These are phyloP conservation scores for Globisporangium cystogenes DNA, from an alignment of 352 stramenopile species.

Conservation along the genomic window DNA sequence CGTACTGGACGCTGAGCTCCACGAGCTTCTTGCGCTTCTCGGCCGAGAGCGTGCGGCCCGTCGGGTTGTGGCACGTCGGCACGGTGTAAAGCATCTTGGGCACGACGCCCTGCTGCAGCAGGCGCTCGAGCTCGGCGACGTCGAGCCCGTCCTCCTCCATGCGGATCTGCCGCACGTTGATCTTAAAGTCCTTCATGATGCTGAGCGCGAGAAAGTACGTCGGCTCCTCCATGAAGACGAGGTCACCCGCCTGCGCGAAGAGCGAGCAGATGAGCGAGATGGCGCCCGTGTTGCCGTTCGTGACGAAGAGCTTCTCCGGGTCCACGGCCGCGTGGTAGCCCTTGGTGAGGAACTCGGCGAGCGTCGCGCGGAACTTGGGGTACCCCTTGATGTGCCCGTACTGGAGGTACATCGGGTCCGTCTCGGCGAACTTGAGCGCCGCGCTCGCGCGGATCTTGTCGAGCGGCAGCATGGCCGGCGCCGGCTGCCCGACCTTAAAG, in stretches of 20 bases:
- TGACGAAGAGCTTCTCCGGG: slow-evolving; percentile 88
- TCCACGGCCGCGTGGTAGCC: slow-evolving; percentile 73
- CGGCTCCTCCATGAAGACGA: slow-evolving; percentile 92
- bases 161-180: slow-evolving; percentile 85
- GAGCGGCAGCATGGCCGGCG: slow-evolving; percentile 75
- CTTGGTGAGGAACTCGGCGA: slow-evolving; percentile 76
- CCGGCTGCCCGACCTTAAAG: slow-evolving; percentile 88
- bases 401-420: slow-evolving; percentile 85
- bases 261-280: slow-evolving; percentile 89
- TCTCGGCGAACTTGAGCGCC: slow-evolving; percentile 79
- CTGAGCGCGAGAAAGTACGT: slow-evolving; percentile 92
- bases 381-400: slow-evolving; percentile 88
- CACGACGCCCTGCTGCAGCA: slow-evolving; percentile 67
- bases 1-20: slow-evolving; percentile 84
- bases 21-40: slow-evolving; percentile 87
- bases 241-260: slow-evolving; percentile 81
- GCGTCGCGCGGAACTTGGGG: slow-evolving; percentile 74
- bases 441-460: slow-evolving; percentile 81
- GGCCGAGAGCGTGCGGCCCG: slow-evolving; percentile 79
- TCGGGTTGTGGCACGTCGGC: slow-evolving; percentile 94
- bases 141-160: slow-evolving; percentile 89
- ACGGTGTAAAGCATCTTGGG: slow-evolving; percentile 94
- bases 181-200: slow-evolving; percentile 94
- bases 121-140: slow-evolving; percentile 79
- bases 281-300: slow-evolving; percentile 91